Evolutionary conservation across 1,139 yeast genomes (phyloP).

Genomic region (Blastobotrys aristatus): DNA sequence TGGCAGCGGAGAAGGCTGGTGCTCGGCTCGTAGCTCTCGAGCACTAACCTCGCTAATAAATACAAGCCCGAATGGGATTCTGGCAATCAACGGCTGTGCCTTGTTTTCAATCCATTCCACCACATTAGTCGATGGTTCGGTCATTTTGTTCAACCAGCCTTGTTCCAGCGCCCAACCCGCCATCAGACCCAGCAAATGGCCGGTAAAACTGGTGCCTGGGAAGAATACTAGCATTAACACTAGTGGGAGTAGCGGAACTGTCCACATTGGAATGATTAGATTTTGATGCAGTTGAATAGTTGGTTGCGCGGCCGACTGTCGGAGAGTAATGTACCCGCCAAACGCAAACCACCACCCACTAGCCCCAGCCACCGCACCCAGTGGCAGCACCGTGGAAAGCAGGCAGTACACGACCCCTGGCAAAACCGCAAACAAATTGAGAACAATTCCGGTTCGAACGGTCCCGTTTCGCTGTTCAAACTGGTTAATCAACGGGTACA

Average conservation of each 20-base stretch:
- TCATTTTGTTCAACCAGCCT: slow-evolving; percentile 51
- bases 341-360: slow-evolving; percentile 76
- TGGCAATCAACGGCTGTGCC: slow-evolving; percentile 44
- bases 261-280: slow-evolving; percentile 52
- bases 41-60: slow-evolving; percentile 57
- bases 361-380: slow-evolving; percentile 37
- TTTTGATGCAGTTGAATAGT: slow-evolving; percentile 18
- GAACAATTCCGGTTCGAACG: slow-evolving; percentile 75
- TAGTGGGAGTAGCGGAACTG: slow-evolving; percentile 54
- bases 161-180: slow-evolving; percentile 52
- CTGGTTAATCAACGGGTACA: slow-evolving; percentile 55
- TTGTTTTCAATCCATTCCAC: slow-evolving; percentile 63
- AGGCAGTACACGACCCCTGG: slow-evolving; percentile 66
- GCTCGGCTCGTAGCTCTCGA: slow-evolving; percentile 30
- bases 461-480: slow-evolving; percentile 82
- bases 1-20: slow-evolving; percentile 5
- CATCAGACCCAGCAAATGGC: slow-evolving; percentile 55
- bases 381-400: slow-evolving; percentile 48
- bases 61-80: slow-evolving; percentile 50
- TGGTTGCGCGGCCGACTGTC: slow-evolving; percentile 38
- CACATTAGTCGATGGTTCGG: slow-evolving; percentile 60
- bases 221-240: slow-evolving; percentile 45
- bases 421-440: slow-evolving; percentile 66
- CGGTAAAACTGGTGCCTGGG: slow-evolving; percentile 65
- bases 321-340: slow-evolving; percentile 56